A percentile compares a stretch with the other conserved stretches of the same genome.
These are phyloP conservation scores for Neodidymelliopsis sp. DNA, from an alignment of 2,329 filamentous ascomycete genomes.

Conservation along the genomic window DNA sequence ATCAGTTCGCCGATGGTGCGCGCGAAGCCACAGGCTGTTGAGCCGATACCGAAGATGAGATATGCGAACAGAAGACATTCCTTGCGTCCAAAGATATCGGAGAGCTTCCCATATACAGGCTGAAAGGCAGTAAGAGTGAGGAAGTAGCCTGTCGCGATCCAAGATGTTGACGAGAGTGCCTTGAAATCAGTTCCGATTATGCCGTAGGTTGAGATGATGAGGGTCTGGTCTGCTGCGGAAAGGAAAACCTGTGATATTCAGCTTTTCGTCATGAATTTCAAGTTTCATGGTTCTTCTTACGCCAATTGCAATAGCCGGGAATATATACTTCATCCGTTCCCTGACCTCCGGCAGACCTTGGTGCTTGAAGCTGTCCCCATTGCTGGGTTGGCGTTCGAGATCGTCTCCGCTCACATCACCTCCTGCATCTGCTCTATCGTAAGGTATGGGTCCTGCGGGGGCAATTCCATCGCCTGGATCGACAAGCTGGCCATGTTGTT, in stretches of 20 bases:
- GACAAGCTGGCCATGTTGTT: slow-evolving; percentile 10
- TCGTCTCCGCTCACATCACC: slow-evolving; percentile 36
- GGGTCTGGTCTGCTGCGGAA: slow-evolving; percentile 75
- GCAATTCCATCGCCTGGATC: slow-evolving; percentile 36
- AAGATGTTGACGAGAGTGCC: slow-evolving; percentile 76
- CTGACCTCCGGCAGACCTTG: slow-evolving; percentile 58
- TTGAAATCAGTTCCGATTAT: slow-evolving; percentile 78
- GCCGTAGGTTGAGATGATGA: slow-evolving; percentile 79
- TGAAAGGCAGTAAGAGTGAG: slow-evolving; percentile 78
- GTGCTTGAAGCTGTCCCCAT: slow-evolving; percentile 46
- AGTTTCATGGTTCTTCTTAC: slow-evolving; percentile 50
- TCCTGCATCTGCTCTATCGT: slow-evolving; percentile 10
- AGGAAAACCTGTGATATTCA: slow-evolving; percentile 67
- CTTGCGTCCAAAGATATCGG: slow-evolving; percentile 75
- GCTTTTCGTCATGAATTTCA: not conserved
- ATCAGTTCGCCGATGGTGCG: slow-evolving; percentile 71
- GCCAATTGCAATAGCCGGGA: slow-evolving; percentile 69
- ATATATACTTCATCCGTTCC: slow-evolving; percentile 62
- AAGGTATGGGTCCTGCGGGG: slow-evolving; percentile 26
- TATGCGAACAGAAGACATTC: slow-evolving; percentile 70
- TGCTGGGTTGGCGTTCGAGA: slow-evolving; percentile 46
- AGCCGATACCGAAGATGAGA: slow-evolving; percentile 69
- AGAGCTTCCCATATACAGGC: slow-evolving; percentile 75
- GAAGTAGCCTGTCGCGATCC: slow-evolving; percentile 75
- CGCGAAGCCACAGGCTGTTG: slow-evolving; percentile 68